These are phyloP conservation scores for Pestalotiopsis sp. DNA, from an alignment of 2,329 filamentous ascomycete species.

Conservation along the genomic window DNA sequence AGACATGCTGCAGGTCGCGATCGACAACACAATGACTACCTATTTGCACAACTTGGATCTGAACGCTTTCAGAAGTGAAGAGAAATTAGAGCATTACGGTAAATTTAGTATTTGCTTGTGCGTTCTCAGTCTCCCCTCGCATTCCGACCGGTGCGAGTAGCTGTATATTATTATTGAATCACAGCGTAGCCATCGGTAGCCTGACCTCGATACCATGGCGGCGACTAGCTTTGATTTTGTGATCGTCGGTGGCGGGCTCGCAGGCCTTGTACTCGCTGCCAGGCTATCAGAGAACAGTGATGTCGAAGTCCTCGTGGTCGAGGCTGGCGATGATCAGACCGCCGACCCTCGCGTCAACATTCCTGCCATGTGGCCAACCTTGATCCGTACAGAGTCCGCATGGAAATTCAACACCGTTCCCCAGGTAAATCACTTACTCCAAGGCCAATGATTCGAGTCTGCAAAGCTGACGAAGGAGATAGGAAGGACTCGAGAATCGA, in stretches of 20 bases:
- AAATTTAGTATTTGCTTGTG: not conserved
- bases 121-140: not conserved
- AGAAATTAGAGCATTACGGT: not conserved
- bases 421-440: constrained; percentile 15
- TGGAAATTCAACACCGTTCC: constrained; percentile 18
- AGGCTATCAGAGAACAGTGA: not conserved
- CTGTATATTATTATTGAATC: not conserved
- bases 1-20: not conserved
- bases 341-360: constrained; percentile 8
- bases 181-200: not conserved
- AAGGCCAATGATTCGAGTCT: not conserved
- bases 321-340: constrained; percentile 1
- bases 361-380: constrained; percentile 12
- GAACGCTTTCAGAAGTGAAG: not conserved
- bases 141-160: not conserved
- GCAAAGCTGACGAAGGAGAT: not conserved
- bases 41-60: no score
- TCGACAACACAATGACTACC: no score
- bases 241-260: not conserved
- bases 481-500: constrained; percentile 13
- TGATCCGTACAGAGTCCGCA: constrained; percentile 11
- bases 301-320: not conserved
- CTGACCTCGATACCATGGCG: not conserved
- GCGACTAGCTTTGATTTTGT: constrained; percentile 3
- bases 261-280: not conserved